Conservation (phyloP, 257 asterid genomes). For the Lithospermum erythrorhizon region DNA sequence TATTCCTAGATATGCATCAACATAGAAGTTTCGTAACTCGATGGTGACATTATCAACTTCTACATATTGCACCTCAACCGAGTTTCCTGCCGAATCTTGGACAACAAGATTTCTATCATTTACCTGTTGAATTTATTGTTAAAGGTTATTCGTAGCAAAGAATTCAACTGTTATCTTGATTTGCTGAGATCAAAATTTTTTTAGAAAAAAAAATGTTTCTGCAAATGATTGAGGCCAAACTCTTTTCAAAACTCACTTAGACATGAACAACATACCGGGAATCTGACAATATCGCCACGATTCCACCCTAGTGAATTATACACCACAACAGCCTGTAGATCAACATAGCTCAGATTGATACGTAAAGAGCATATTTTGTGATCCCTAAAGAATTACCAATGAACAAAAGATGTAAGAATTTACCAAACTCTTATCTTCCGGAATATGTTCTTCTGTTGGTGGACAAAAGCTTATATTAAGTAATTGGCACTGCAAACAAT, state of each 20-base stretch:
- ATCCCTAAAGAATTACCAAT: neutral
- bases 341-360: conserved; percentile 2
- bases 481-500: conserved; percentile 52
- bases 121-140: conserved; percentile 33
- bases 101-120: conserved; percentile 46
- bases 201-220: neutral
- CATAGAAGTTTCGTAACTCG: conserved; percentile 45
- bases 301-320: conserved; percentile 89
- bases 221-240: too few relatives aligned
- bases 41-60: conserved; percentile 53
- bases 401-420: neutral
- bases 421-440: conserved; percentile 67
- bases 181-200: neutral
- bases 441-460: conserved; percentile 55
- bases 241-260: neutral
- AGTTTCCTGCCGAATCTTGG: conserved; percentile 46
- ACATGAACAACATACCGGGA: conserved; percentile 43
- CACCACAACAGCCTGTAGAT: conserved; percentile 55
- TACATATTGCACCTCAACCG: conserved; percentile 40
- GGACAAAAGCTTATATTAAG: conserved; percentile 81
- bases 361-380: neutral
- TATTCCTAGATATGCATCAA: conserved; percentile 59
- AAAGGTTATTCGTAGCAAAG: neutral
- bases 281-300: conserved; percentile 54
- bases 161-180: neutral